Percentiles rank a stretch among this genome's conserved stretches.
Evolutionary conservation across 345 rosid genomes (phyloP).

Genomic region (Arabidopsis arenosa): DNA sequence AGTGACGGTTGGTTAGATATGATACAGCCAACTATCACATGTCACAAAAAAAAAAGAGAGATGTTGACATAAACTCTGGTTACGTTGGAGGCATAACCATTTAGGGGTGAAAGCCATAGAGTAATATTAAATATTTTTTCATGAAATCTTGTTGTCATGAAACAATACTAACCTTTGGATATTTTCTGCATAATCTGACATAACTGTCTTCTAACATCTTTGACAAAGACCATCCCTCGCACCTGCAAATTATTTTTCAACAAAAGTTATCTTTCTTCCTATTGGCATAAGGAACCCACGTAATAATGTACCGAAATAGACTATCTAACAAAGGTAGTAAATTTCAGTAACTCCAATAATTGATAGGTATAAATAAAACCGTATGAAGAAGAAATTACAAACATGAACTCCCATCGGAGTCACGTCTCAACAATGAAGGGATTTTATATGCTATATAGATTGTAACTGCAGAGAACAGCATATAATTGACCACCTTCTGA

Average conservation of each 20-base stretch:
- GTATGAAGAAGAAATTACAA: neutral
- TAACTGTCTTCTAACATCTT: slow-evolving; percentile 85
- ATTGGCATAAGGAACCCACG: neutral
- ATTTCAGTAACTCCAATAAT: neutral
- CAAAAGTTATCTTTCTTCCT: neutral
- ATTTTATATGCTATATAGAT: neutral
- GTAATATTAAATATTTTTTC: neutral
- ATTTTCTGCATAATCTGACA: slow-evolving; percentile 90
- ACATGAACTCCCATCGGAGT: neutral
- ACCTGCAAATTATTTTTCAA: slow-evolving; percentile 55
- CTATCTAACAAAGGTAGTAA: neutral
- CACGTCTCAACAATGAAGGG: neutral
- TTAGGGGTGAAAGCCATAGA: neutral
- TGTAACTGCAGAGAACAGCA: slow-evolving; percentile 2
- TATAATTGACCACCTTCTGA: slow-evolving; percentile 17
- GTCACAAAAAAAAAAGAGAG: neutral
- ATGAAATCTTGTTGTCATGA: slow-evolving; percentile 13
- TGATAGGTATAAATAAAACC: slow-evolving; percentile 8
- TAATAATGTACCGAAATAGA: slow-evolving; percentile 4
- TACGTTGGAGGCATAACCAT: neutral
- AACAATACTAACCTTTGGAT: slow-evolving; percentile 66
- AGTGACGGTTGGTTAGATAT: neutral
- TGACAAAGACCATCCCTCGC: slow-evolving; percentile 92
- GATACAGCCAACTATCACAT: slow-evolving; percentile 1
- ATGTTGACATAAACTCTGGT: neutral